A percentile compares a stretch with the other conserved stretches of the same genome.
Evolutionary conservation across 441 rosid species (phyloP).

Genomic region (Biscutella laevigata): DNA sequence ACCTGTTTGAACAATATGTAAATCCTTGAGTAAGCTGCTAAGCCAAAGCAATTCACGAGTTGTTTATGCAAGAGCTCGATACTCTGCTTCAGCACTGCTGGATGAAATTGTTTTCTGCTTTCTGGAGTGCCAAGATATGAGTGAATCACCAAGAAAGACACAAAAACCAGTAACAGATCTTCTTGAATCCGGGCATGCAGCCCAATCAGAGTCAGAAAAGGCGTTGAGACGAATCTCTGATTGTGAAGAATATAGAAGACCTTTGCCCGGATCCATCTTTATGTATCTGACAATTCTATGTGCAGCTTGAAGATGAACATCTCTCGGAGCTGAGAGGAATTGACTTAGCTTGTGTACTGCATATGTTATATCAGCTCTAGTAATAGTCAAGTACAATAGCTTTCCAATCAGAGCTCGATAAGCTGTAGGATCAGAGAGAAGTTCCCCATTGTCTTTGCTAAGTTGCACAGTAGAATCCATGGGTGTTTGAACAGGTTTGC

Average conservation of each 20-base stretch:
- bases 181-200: background rate
- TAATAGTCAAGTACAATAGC: too few relatives aligned
- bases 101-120: background rate
- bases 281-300: background rate
- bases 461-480: too few relatives aligned
- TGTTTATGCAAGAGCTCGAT: background rate
- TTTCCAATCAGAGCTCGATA: too few relatives aligned
- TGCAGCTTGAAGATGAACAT: background rate
- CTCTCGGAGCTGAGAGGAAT: background rate
- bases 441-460: too few relatives aligned
- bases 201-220: background rate
- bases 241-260: too few relatives aligned
- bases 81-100: background rate
- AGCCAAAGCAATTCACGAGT: background rate
- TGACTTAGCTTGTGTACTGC: background rate
- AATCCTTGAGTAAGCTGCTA: background rate
- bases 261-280: background rate
- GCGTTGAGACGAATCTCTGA: background rate
- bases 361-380: too few relatives aligned
- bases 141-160: background rate
- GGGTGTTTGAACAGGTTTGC: too few relatives aligned
- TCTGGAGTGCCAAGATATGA: background rate
- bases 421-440: too few relatives aligned
- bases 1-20: background rate
- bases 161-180: background rate